phyloP scores from a whole-genome alignment of 164 flowering plant genomes.

The Nymphaea colorata region DNA sequence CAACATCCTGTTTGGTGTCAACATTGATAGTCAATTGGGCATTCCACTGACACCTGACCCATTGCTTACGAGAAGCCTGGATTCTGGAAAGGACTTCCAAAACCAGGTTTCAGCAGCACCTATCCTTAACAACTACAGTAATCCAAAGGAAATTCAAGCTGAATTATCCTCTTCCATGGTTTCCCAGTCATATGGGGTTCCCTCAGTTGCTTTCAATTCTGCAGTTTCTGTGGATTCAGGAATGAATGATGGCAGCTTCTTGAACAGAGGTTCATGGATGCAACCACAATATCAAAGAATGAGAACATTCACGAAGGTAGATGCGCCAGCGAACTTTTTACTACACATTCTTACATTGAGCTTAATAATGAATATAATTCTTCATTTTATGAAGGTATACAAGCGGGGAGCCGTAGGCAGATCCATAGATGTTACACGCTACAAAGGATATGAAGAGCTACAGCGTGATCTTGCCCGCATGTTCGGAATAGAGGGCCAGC shows the following conservation, averaged over 20 bases:
- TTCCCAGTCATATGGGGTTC: constrained; percentile 89
- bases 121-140: constrained; percentile 43
- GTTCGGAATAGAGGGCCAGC: constrained; percentile 94
- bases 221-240: constrained; percentile 54
- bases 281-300: constrained; percentile 60
- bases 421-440: constrained; percentile 86
- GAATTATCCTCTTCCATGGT: constrained; percentile 80
- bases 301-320: constrained; percentile 83
- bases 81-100: constrained; percentile 47
- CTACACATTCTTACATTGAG: background rate
- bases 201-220: constrained; percentile 59
- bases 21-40: constrained; percentile 39
- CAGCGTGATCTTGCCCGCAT: constrained; percentile 88
- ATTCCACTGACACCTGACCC: constrained; percentile 50
- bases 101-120: constrained; percentile 41
- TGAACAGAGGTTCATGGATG: constrained; percentile 48
- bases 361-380: background rate
- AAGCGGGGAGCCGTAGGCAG: constrained; percentile 98
- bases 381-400: constrained; percentile 41
- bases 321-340: background rate
- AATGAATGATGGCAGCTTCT: constrained; percentile 50
- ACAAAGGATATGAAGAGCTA: constrained; percentile 88
- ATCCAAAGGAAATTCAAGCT: constrained; percentile 60
- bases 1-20: constrained; percentile 41
- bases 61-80: constrained; percentile 35